These are phyloP conservation scores for Laguncularia racemosa DNA, from an alignment of 345 rosid species.

Conservation along the genomic window DNA sequence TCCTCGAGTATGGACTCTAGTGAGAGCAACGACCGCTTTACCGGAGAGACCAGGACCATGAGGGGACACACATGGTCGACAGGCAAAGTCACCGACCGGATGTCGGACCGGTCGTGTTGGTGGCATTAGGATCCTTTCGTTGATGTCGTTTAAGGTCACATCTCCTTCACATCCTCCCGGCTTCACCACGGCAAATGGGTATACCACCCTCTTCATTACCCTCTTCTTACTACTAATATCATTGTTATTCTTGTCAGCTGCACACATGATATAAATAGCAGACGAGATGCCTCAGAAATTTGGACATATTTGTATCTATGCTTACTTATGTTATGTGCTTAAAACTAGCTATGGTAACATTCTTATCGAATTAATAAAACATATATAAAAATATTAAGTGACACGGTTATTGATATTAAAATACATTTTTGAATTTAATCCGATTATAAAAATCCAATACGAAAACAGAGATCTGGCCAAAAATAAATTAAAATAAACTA, in stretches of 20 bases:
- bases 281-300: too few species aligned
- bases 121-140: constrained; percentile 71
- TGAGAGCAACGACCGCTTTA: constrained; percentile 86
- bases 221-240: constrained; percentile 30
- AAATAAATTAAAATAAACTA: too few species aligned
- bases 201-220: constrained; percentile 61
- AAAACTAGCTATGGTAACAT: too few species aligned
- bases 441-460: too few species aligned
- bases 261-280: neutral
- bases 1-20: constrained; percentile 88
- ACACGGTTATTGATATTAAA: too few species aligned
- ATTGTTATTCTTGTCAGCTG: constrained; percentile 2
- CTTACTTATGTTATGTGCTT: too few species aligned
- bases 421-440: too few species aligned
- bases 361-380: too few species aligned
- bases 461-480: too few species aligned
- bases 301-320: too few species aligned
- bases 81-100: constrained; percentile 92
- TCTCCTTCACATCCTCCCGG: constrained; percentile 88
- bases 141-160: constrained; percentile 74
- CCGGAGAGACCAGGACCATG: constrained; percentile 84
- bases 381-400: too few species aligned
- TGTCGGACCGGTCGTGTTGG: constrained; percentile 85
- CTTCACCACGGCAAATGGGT: constrained; percentile 93
- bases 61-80: constrained; percentile 58